A percentile compares a stretch with the other conserved stretches of the same genome.
Evolutionary conservation across 768 basidiomycete genomes (phyloP).

Genomic region (Kondoa malvinella): DNA sequence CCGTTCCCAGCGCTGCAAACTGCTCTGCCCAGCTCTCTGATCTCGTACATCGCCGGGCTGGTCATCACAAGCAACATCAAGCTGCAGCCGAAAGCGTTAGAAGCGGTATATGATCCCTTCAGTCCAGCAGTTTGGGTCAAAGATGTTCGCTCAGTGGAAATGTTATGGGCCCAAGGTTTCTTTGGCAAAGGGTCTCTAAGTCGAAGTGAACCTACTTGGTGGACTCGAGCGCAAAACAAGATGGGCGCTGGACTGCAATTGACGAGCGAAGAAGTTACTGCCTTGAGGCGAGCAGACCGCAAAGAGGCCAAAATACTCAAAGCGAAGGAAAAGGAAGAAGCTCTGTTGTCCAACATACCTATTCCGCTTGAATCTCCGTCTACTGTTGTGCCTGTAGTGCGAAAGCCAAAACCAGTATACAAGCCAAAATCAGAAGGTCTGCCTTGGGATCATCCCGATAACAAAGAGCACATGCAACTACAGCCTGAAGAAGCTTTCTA

Average conservation of each 20-base stretch:
- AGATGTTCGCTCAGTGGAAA: constrained; percentile 44
- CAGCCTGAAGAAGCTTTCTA: constrained; percentile 30
- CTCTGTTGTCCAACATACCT: neutral
- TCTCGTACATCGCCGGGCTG: neutral
- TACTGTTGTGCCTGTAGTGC: neutral
- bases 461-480: constrained; percentile 28
- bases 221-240: constrained; percentile 56
- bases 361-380: neutral
- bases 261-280: constrained; percentile 84
- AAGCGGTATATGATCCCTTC: constrained; percentile 43
- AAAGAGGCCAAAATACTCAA: constrained; percentile 86
- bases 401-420: neutral
- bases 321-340: constrained; percentile 35
- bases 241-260: constrained; percentile 38
- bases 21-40: neutral
- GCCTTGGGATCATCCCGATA: constrained; percentile 10
- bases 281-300: constrained; percentile 67
- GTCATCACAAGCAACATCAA: neutral
- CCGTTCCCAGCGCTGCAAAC: neutral
- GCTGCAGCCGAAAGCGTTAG: constrained; percentile 6
- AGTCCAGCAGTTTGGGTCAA: constrained; percentile 82
- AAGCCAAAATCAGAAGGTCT: neutral
- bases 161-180: constrained; percentile 79
- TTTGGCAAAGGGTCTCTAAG: constrained; percentile 95
- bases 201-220: constrained; percentile 88